Conservation (phyloP, 1,284 basidiomycete species). For the Sanguinoderma infundibulare region DNA sequence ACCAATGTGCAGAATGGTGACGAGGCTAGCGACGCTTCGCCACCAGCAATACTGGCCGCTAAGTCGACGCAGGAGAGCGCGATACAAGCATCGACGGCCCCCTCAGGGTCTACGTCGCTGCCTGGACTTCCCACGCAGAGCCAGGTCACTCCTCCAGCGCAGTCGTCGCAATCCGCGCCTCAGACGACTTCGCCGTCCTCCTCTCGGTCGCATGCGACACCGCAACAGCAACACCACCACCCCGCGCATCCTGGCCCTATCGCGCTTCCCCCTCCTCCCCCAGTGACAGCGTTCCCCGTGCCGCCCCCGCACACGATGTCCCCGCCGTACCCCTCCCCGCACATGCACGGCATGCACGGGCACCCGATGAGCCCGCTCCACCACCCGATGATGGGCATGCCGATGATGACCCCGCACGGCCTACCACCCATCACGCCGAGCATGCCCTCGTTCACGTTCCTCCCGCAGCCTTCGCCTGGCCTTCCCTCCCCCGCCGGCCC, state of each 20-base stretch:
- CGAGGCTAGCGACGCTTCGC: neutral
- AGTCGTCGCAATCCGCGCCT: slow-evolving; percentile 2
- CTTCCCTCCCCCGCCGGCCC: slow-evolving; percentile 15
- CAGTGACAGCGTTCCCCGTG: slow-evolving; percentile 46
- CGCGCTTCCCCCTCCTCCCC: slow-evolving; percentile 62
- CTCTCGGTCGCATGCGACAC: slow-evolving; percentile 29
- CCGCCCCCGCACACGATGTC: slow-evolving; percentile 40
- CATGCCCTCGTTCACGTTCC: slow-evolving; percentile 79
- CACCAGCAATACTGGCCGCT: neutral
- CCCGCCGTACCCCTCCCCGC: slow-evolving; percentile 34
- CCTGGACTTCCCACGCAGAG: neutral
- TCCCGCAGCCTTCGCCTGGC: slow-evolving; percentile 45
- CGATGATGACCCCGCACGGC: slow-evolving; percentile 65
- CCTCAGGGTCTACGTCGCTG: neutral
- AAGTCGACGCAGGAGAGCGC: neutral
- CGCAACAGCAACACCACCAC: slow-evolving; percentile 46
- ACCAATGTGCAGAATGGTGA: neutral
- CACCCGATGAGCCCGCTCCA: slow-evolving; percentile 38
- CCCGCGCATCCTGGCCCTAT: slow-evolving; percentile 74
- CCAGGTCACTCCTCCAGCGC: slow-evolving; percentile 3
- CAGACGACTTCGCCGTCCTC: slow-evolving; percentile 13
- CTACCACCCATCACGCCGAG: slow-evolving; percentile 78
- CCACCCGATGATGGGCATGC: slow-evolving; percentile 37
- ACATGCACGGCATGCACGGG: slow-evolving; percentile 28
- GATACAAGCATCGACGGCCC: neutral